Evolutionary conservation across 1,284 basidiomycete species (phyloP).

Genomic region (Ustilago vetiveriae): DNA sequence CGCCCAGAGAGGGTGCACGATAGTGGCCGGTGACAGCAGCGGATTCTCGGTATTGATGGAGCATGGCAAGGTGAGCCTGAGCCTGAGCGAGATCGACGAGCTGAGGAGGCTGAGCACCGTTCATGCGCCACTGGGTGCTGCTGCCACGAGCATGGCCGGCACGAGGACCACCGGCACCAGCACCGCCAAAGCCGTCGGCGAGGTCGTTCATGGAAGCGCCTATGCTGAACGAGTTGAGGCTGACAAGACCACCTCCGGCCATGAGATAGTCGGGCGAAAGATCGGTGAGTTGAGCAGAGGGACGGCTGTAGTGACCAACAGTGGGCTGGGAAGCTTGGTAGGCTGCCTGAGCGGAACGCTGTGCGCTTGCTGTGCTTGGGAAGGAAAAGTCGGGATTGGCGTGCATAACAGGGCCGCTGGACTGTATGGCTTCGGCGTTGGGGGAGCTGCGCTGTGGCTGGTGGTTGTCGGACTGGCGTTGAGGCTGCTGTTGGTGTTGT

Average conservation of each 20-base stretch:
- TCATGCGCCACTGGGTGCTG: conserved; percentile 52
- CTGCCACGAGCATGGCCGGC: conserved; percentile 44
- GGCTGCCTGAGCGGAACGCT: conserved; percentile 25
- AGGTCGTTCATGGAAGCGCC: conserved; percentile 50
- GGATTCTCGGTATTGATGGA: conserved; percentile 86
- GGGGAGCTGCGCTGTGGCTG: conserved; percentile 23
- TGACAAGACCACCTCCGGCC: conserved; percentile 64
- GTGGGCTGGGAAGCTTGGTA: conserved; percentile 32
- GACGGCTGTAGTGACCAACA: conserved; percentile 55
- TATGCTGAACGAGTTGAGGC: conserved; percentile 49
- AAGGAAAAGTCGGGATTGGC: conserved; percentile 57
- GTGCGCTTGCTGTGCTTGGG: conserved; percentile 45
- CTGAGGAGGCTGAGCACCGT: conserved; percentile 36
- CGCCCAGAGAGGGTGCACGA: conserved; percentile 96
- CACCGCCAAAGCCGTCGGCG: conserved; percentile 61
- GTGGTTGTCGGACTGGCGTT: conserved; percentile 15
- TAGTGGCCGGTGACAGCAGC: conserved; percentile 85
- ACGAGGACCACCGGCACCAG: conserved; percentile 39
- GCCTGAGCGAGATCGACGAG: conserved; percentile 68
- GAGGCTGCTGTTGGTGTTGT: conserved; percentile 29
- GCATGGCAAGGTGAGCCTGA: conserved; percentile 91
- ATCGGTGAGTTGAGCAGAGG: conserved; percentile 61
- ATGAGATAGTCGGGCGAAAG: conserved; percentile 65
- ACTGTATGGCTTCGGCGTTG: conserved; percentile 22
- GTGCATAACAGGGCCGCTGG: conserved; percentile 43